phyloP scores from a whole-genome alignment of 768 basidiomycete genomes.

The Xanthoconium stramineum region DNA sequence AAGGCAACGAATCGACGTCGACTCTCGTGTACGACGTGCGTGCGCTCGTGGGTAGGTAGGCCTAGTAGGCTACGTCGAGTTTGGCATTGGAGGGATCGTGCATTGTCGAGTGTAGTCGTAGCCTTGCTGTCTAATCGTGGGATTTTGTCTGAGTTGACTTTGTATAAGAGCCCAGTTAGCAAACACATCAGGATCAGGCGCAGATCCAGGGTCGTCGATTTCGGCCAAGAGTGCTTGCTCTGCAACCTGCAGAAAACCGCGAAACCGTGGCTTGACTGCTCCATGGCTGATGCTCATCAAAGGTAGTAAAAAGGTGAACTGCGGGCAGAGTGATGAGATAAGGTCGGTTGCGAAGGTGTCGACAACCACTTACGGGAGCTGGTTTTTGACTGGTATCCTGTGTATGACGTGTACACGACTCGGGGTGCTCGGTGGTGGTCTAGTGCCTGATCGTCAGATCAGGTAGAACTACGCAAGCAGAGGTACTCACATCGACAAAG shows the following conservation, averaged over 20 bases:
- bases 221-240: slow-evolving; percentile 10
- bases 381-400: not conserved
- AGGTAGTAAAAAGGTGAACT: slow-evolving; percentile 9
- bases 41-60: too few species aligned
- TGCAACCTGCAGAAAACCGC: slow-evolving; percentile 4
- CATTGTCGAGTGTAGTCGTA: too few species aligned
- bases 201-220: too few species aligned
- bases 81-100: too few species aligned
- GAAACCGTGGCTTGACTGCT: slow-evolving; percentile 19
- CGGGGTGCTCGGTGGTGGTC: not conserved
- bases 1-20: too few species aligned
- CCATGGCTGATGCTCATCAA: slow-evolving; percentile 16
- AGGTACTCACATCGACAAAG: not conserved
- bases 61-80: too few species aligned
- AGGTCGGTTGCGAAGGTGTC: not conserved
- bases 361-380: not conserved
- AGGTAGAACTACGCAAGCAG: not conserved
- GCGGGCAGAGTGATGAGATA: not conserved
- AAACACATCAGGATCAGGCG: slow-evolving; percentile 1
- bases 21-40: too few species aligned
- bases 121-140: too few species aligned
- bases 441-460: not conserved
- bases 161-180: slow-evolving; percentile 17
- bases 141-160: too few species aligned
- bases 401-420: slow-evolving; percentile 4